These are phyloP conservation scores for Mycena alexandri DNA, from an alignment of 768 basidiomycete species.

Conservation along the genomic window DNA sequence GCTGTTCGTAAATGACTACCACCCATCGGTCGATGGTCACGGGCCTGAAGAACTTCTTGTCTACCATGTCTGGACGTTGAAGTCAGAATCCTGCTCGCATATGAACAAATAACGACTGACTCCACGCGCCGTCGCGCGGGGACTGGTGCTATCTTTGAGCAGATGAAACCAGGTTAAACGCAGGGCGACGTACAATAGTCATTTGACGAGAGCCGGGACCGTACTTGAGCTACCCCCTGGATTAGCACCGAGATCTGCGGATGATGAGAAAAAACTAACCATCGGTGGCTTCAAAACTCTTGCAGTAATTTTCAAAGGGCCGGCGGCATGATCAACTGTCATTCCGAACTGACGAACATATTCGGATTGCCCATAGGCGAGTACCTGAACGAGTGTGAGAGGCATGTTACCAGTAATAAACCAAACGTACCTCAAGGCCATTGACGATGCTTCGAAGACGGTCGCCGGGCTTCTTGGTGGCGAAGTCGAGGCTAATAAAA, in stretches of 20 bases:
- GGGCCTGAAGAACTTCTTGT: slow-evolving; percentile 76
- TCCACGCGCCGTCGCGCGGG: slow-evolving; percentile 74
- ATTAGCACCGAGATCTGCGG: no score
- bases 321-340: slow-evolving; percentile 59
- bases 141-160: no score
- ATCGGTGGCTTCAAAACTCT: slow-evolving; percentile 74
- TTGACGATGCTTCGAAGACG: slow-evolving; percentile 67
- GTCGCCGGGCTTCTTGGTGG: slow-evolving; percentile 73
- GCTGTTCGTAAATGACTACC: slow-evolving; percentile 75
- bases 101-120: no score
- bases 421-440: slow-evolving; percentile 62
- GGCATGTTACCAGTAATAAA: slow-evolving; percentile 7
- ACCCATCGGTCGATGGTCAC: slow-evolving; percentile 69
- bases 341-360: slow-evolving; percentile 83
- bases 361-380: slow-evolving; percentile 80
- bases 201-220: slow-evolving; percentile 67
- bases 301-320: slow-evolving; percentile 70
- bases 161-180: no score
- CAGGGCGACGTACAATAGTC: no score
- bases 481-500: slow-evolving; percentile 61
- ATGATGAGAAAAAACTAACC: no score
- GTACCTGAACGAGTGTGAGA: slow-evolving; percentile 53
- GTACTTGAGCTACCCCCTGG: slow-evolving; percentile 62
- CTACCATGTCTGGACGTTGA: slow-evolving; percentile 58
- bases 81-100: no score